phyloP scores from a whole-genome alignment of 139 green algal genomes.

The Closterium sp. region DNA sequence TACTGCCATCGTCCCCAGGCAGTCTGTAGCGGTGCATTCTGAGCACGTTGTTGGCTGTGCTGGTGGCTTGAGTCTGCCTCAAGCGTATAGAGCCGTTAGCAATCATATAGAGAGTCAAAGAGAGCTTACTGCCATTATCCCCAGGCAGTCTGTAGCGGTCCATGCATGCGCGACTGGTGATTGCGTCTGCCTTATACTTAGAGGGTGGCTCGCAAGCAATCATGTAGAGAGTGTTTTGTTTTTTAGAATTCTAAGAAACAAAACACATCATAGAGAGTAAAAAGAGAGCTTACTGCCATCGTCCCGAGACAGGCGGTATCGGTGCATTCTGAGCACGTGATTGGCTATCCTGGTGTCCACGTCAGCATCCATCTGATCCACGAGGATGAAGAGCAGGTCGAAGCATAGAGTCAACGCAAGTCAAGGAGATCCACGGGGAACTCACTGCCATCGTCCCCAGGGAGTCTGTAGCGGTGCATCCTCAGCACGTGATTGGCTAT shows the following conservation, averaged over 20 bases:
- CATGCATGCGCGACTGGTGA: no score
- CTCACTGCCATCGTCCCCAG: slow-evolving; percentile 43
- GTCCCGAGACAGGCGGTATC: slow-evolving; percentile 65
- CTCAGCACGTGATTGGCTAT: slow-evolving; percentile 75
- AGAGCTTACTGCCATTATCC: no score
- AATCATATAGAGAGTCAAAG: no score
- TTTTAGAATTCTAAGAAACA: no score
- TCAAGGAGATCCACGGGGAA: neutral
- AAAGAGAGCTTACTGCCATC: slow-evolving; percentile 34
- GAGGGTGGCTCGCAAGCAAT: no score
- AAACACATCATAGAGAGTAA: neutral
- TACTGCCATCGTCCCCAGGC: slow-evolving; percentile 42
- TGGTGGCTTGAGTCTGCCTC: no score
- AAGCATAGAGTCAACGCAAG: no score
- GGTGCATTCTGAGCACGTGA: slow-evolving; percentile 89
- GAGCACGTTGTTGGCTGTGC: slow-evolving; percentile 73
- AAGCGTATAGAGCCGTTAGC: no score
- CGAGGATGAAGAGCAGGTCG: slow-evolving; percentile 95
- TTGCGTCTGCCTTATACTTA: no score
- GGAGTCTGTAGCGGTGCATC: slow-evolving; percentile 84
- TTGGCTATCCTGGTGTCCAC: slow-evolving; percentile 66
- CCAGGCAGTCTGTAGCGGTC: no score
- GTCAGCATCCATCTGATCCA: slow-evolving; percentile 80
- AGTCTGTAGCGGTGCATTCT: slow-evolving; percentile 86
- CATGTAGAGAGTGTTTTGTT: no score